These are phyloP conservation scores for Phytophthora quininea DNA, from an alignment of 352 stramenopile species.

Conservation along the genomic window DNA sequence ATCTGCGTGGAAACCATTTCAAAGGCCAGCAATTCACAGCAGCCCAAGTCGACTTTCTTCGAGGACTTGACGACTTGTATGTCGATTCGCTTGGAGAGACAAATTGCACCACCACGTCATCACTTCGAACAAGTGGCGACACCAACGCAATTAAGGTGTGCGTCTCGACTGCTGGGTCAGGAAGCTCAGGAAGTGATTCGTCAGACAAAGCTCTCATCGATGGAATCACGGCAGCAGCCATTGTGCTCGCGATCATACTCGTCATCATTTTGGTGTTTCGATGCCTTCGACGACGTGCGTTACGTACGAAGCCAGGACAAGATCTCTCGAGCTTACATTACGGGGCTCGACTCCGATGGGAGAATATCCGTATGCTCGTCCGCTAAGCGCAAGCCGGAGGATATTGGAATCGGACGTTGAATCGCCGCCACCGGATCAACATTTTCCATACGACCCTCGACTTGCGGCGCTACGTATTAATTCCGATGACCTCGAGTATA, in stretches of 20 bases:
- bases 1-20: constrained; percentile 54
- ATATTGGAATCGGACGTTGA: constrained; percentile 11
- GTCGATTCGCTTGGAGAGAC: constrained; percentile 41
- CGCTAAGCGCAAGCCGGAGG: constrained; percentile 10
- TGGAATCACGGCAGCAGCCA: constrained; percentile 22
- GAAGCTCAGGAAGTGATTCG: neutral
- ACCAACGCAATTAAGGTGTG: constrained; percentile 21
- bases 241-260: constrained; percentile 28
- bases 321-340: constrained; percentile 15
- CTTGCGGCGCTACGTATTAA: constrained; percentile 35
- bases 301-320: constrained; percentile 7
- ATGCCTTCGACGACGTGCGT: constrained; percentile 22
- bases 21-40: constrained; percentile 37
- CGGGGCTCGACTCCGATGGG: constrained; percentile 11
- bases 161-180: constrained; percentile 2
- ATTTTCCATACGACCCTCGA: constrained; percentile 12
- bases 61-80: constrained; percentile 33
- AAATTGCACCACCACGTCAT: constrained; percentile 26
- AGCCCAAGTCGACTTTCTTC: constrained; percentile 48
- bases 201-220: constrained; percentile 31
- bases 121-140: constrained; percentile 15
- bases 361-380: constrained; percentile 1
- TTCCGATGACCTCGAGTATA: constrained; percentile 46
- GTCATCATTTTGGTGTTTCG: constrained; percentile 23
- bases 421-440: neutral